phyloP scores from a whole-genome alignment of 129 eudicot genomes.

The Escallonia herrerae region DNA sequence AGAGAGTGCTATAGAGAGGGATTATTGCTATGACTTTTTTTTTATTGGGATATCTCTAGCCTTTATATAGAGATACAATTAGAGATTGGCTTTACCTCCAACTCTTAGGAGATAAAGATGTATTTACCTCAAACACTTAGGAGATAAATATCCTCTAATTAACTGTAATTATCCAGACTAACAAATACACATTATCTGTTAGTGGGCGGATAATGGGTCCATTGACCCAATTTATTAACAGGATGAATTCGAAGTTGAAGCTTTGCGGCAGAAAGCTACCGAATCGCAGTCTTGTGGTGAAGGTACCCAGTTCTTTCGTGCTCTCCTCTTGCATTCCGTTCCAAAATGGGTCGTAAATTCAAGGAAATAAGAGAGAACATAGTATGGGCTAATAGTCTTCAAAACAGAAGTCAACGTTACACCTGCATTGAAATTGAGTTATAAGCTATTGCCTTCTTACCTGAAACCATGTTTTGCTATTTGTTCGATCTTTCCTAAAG shows the following conservation, averaged over 20 bases:
- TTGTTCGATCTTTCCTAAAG: constrained; percentile 12
- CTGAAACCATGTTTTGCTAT: constrained; percentile 6
- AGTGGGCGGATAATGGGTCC: too few relatives aligned
- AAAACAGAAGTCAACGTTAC: not conserved
- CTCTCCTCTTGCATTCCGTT: not conserved
- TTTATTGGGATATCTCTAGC: too few relatives aligned
- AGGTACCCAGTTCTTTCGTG: not conserved
- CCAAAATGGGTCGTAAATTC: not conserved
- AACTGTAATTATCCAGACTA: too few relatives aligned
- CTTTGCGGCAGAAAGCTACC: not conserved
- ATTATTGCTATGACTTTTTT: too few relatives aligned
- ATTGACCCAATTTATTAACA: too few relatives aligned
- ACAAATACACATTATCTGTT: too few relatives aligned
- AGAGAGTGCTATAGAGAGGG: too few relatives aligned
- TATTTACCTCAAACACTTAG: too few relatives aligned
- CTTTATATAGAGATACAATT: too few relatives aligned
- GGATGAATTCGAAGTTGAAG: not conserved
- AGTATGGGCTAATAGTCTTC: not conserved
- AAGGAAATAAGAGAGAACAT: not conserved
- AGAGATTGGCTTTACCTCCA: too few relatives aligned
- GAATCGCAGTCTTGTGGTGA: not conserved
- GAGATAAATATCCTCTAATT: too few relatives aligned
- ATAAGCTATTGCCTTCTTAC: not conserved
- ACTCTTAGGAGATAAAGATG: too few relatives aligned
- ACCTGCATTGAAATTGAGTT: constrained; percentile 11